Percentiles rank a stretch among this genome's conserved stretches.
Conservation (phyloP, 352 stramenopile species). For the Globisporangium paddicum region DNA sequence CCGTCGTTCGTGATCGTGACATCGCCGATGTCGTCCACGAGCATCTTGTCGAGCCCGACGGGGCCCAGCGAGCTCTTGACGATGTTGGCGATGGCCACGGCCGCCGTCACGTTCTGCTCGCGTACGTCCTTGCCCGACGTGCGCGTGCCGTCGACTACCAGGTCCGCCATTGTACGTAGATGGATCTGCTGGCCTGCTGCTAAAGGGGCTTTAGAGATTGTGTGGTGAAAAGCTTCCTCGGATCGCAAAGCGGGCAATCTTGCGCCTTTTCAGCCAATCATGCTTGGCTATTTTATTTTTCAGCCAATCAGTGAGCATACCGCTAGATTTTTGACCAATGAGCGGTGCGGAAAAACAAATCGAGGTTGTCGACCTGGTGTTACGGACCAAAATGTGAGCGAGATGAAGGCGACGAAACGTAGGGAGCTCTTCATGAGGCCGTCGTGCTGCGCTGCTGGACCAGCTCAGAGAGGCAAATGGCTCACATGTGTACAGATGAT, state of each 20-base stretch:
- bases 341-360: background rate
- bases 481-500: no score
- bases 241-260: constrained; percentile 23
- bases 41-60: constrained; percentile 99
- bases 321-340: constrained; percentile 8
- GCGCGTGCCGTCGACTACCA: constrained; percentile 89
- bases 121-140: constrained; percentile 92
- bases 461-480: no score
- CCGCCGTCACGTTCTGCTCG: constrained; percentile 96
- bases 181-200: background rate
- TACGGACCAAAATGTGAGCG: constrained; percentile 9
- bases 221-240: constrained; percentile 31
- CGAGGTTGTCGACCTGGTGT: background rate
- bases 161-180: constrained; percentile 54
- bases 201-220: constrained; percentile 21
- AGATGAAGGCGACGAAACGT: no score
- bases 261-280: constrained; percentile 15
- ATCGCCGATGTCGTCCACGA: constrained; percentile 98
- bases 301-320: background rate
- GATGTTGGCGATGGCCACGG: constrained; percentile 99
- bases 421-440: no score
- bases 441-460: no score
- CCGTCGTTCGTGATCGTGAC: constrained; percentile 99
- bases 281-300: background rate
- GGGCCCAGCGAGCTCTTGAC: constrained; percentile 98